Evolutionary conservation across 305 asterid genomes (phyloP), one percentile per base, ranked within the genome.

Genomic region (Fraxinus paxiana): DNA sequence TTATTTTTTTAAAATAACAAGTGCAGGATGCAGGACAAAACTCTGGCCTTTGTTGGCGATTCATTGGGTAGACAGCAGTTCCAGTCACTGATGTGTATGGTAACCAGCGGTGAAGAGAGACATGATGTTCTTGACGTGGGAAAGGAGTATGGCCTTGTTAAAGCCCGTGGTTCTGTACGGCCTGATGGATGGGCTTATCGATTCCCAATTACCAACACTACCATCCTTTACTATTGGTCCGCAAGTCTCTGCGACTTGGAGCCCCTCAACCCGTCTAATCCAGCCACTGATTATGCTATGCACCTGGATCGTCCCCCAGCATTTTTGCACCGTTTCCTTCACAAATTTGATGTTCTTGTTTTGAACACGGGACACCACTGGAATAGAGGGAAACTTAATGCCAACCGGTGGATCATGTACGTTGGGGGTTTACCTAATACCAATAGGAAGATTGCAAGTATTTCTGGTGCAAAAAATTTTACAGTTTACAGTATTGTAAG

Each of bases 151-250:
- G 97, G 99, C 72, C 97, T 93, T 30, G 91, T 94, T 28, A 91
- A 90, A 86, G 91, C 96, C 81, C 94, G 80, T 79, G 94, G 92
- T 65, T 92, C 99, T 22, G 81, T 76, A 3, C 88, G 98, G 41
- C 98, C 99, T 9, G 97, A 95, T 83, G 99, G 99, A 74, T 95
- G 98, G 99, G 99, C 94, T 80, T 95, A 91, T 76, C 88, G 92
- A 26, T 91, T 95, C 80, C 95, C 96, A 12, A 81, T 48, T 43
- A 90, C 97, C 82, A 91, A 95, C 83, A 92, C 96, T 46, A 95
- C 99, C 30, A 83, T 95, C 82, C 94, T 93, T 67, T 95, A 91
- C 88, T 93, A 95, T 79, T 95, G 99, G 99, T 95, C 99, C 15
- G 97, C 99, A 54, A 95, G 93, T 78, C 97, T 95, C 28, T 90